These are phyloP conservation scores for Barnettozyma botsteinii DNA, from an alignment of 805 yeast species.

Conservation along the genomic window DNA sequence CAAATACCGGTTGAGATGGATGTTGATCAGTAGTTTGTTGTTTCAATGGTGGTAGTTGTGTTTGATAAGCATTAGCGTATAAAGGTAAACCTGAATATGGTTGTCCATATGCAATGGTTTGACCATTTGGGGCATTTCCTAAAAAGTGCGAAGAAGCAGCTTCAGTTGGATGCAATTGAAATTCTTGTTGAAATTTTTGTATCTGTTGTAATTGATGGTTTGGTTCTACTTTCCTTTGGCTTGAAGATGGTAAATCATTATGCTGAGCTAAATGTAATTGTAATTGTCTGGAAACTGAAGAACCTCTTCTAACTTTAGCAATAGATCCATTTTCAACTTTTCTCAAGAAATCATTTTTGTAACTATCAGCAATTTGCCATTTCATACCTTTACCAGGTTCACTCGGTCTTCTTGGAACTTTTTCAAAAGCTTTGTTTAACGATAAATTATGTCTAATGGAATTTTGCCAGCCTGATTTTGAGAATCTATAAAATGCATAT, in stretches of 20 bases:
- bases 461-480: slow-evolving; percentile 98
- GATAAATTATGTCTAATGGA: slow-evolving; percentile 94
- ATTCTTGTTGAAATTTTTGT: slow-evolving; percentile 19
- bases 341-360: slow-evolving; percentile 75
- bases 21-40: slow-evolving; percentile 4
- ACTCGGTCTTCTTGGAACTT: slow-evolving; percentile 89
- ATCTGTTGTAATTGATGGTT: slow-evolving; percentile 33
- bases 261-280: slow-evolving; percentile 59
- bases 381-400: slow-evolving; percentile 99
- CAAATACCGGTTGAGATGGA: slow-evolving; percentile 1
- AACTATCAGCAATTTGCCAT: slow-evolving; percentile 90
- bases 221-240: slow-evolving; percentile 29
- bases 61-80: slow-evolving; percentile 7
- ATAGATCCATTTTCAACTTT: slow-evolving; percentile 75
- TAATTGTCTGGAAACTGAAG: slow-evolving; percentile 72
- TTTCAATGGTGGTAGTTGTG: slow-evolving; percentile 19
- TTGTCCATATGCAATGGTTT: slow-evolving; percentile 2
- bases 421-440: slow-evolving; percentile 93
- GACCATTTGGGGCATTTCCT: slow-evolving; percentile 9
- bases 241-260: slow-evolving; percentile 33
- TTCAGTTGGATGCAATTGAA: slow-evolving; percentile 11
- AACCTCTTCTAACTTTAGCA: slow-evolving; percentile 71
- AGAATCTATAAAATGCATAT: slow-evolving; percentile 86
- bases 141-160: slow-evolving; percentile 17
- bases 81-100: slow-evolving; percentile 7